A percentile compares a stretch with the other conserved stretches of the same genome.
phyloP scores from a whole-genome alignment of 331 rosid genomes.

The Malus hybrid region DNA sequence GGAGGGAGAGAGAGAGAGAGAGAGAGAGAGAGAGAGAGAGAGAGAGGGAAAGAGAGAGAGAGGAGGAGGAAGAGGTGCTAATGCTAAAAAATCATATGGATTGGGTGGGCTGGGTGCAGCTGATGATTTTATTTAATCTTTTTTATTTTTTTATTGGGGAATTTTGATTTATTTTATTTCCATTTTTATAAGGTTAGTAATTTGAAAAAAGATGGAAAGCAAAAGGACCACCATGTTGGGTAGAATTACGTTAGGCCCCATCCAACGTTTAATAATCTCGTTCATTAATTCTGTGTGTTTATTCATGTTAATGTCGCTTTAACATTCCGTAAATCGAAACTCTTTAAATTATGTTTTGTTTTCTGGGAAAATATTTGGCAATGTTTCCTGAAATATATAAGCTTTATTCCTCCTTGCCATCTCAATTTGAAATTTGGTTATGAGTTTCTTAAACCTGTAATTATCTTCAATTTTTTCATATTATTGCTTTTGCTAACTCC shows the following conservation, averaged over 20 bases:
- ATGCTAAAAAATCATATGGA: slow-evolving; percentile 21
- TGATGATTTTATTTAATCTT: slow-evolving; percentile 2
- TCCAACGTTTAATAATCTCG: not conserved
- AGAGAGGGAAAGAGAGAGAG: not conserved
- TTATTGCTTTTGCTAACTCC: too few relatives aligned
- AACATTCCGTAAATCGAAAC: not conserved
- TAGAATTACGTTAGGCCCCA: not conserved
- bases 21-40: too few relatives aligned
- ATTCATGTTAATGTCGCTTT: not conserved
- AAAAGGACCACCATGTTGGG: not conserved
- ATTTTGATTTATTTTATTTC: not conserved
- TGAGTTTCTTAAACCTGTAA: too few relatives aligned
- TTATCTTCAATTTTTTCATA: rapidly evolving
- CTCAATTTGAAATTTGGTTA: too few relatives aligned
- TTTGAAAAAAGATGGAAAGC: not conserved
- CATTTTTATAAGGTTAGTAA: not conserved
- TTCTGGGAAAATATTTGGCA: not conserved
- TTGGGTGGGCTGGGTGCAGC: slow-evolving; percentile 67
- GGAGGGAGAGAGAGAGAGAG: too few relatives aligned
- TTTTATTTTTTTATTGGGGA: not conserved
- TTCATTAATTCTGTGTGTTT: not conserved
- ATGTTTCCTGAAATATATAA: not conserved
- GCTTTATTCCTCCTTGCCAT: not conserved
- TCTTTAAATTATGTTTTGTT: not conserved
- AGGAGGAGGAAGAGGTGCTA: not conserved